These are phyloP conservation scores for Kandelia obovata DNA, from an alignment of 345 rosid genomes.

Conservation along the genomic window DNA sequence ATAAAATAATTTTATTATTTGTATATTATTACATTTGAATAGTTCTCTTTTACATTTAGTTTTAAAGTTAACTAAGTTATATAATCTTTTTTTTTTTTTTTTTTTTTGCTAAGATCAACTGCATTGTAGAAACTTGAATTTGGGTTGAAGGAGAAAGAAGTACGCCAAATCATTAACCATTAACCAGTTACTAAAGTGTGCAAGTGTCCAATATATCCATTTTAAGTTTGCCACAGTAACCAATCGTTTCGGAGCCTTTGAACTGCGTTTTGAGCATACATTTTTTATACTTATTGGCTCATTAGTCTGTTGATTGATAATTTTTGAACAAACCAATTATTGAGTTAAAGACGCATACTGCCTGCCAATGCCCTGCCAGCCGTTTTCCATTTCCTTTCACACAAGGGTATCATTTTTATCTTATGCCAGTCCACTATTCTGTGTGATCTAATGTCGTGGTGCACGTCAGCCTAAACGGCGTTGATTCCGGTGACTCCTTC, in stretches of 20 bases:
- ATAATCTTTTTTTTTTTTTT: too few species aligned
- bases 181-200: not conserved
- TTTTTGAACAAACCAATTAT: not conserved
- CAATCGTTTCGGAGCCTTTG: not conserved
- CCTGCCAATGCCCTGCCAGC: too few species aligned
- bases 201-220: too few species aligned
- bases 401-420: slow-evolving; percentile 2
- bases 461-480: slow-evolving; percentile 63
- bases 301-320: not conserved
- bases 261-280: not conserved
- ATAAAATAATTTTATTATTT: too few species aligned
- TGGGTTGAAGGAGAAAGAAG: too few species aligned
- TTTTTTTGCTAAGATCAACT: too few species aligned
- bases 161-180: too few species aligned
- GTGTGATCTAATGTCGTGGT: slow-evolving; percentile 12
- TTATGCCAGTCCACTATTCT: not conserved
- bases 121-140: too few species aligned
- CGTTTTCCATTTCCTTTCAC: not conserved
- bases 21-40: too few species aligned
- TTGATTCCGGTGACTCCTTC: slow-evolving; percentile 67
- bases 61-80: too few species aligned
- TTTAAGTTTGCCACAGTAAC: not conserved
- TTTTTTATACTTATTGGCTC: slow-evolving; percentile 1
- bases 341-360: too few species aligned
- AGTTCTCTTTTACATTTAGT: too few species aligned